phyloP scores from a whole-genome alignment of 768 basidiomycete genomes.

The Flagelloscypha sp. region DNA sequence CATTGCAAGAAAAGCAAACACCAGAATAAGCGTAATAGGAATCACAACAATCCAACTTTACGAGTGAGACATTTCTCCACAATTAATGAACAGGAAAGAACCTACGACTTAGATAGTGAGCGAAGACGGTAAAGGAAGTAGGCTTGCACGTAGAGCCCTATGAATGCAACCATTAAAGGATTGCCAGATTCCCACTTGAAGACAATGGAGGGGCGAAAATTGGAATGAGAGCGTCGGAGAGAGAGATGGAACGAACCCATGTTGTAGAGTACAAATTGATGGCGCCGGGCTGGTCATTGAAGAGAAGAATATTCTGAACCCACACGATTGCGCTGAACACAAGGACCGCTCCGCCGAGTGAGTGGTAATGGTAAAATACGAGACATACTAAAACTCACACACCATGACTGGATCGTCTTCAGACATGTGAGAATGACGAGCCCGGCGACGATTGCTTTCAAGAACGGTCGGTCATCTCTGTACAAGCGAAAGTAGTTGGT shows the following conservation, averaged over 20 bases:
- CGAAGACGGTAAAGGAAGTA: constrained; percentile 5
- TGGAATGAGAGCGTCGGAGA: too few relatives aligned
- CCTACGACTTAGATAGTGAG: constrained; percentile 5
- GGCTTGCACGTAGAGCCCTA: constrained; percentile 5
- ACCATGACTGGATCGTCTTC: constrained; percentile 25
- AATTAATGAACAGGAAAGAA: too few relatives aligned
- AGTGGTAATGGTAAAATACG: not conserved
- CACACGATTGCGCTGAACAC: constrained; percentile 22
- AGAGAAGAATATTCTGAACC: constrained; percentile 21
- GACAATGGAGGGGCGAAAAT: too few relatives aligned
- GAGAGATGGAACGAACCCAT: too few relatives aligned
- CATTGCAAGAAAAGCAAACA: constrained; percentile 21
- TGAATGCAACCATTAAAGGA: constrained; percentile 5
- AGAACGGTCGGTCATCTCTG: constrained; percentile 13
- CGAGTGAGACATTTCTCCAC: too few relatives aligned
- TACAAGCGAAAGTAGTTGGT: constrained; percentile 19
- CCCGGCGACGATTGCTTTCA: constrained; percentile 16
- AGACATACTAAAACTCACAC: constrained; percentile 5
- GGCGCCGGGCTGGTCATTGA: constrained; percentile 21
- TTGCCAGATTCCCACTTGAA: constrained; percentile 6
- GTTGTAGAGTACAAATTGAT: constrained; percentile 21
- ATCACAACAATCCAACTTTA: constrained; percentile 15
- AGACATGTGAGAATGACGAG: constrained; percentile 20
- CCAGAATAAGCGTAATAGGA: constrained; percentile 15
- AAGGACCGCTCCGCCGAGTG: too few relatives aligned